A percentile compares a stretch with the other conserved stretches of the same genome.
These are phyloP conservation scores for Larix kaempferi DNA, from an alignment of 75 land plant genomes.

Conservation along the genomic window DNA sequence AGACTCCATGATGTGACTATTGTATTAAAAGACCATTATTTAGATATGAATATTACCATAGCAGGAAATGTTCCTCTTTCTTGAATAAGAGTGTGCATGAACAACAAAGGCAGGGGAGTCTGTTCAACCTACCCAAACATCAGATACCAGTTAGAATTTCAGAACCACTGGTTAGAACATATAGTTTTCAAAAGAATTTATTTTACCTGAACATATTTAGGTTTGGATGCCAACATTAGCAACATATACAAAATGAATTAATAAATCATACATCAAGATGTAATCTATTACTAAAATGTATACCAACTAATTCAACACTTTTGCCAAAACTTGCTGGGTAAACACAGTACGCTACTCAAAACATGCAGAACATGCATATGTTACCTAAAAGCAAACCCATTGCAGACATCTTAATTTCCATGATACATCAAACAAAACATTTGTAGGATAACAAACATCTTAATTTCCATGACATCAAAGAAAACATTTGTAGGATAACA, in stretches of 20 bases:
- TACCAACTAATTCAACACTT: conserved; percentile 94
- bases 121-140: conserved; percentile 73
- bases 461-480: too few species aligned
- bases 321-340: conserved; percentile 93
- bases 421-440: not conserved
- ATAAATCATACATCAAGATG: not conserved
- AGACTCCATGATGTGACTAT: not conserved
- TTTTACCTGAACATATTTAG: not conserved
- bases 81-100: conserved; percentile 99
- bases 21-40: not conserved
- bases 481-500: not conserved
- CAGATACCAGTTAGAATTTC: not conserved
- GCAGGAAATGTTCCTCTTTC: conserved; percentile 91
- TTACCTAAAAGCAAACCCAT: conserved; percentile 54
- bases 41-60: conserved; percentile 48
- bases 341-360: conserved; percentile 95
- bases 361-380: conserved; percentile 95
- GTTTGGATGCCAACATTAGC: not conserved
- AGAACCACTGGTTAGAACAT: not conserved
- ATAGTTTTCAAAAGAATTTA: not conserved
- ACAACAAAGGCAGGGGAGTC: conserved; percentile 85
- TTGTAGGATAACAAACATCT: too few species aligned
- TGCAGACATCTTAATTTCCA: not conserved
- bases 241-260: not conserved
- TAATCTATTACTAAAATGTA: not conserved